Conservation (phyloP, 1,284 basidiomycete species). For the Polyporus tsugae region DNA sequence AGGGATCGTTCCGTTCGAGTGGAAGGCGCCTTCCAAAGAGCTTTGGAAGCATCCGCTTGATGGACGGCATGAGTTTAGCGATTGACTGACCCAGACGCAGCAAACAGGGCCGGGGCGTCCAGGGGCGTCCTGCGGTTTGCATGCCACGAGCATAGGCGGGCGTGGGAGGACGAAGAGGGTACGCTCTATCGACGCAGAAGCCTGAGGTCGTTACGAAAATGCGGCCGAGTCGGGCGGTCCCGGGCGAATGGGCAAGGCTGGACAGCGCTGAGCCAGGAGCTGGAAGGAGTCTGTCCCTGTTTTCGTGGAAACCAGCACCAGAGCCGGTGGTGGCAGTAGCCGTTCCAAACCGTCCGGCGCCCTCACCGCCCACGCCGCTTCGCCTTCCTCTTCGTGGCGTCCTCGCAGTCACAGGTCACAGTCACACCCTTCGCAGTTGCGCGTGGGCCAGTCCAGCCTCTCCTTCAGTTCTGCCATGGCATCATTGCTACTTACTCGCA, state of each 20-base stretch:
- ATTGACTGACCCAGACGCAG: slow-evolving; percentile 6
- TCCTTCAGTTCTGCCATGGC: not conserved
- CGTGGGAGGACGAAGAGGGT: slow-evolving; percentile 14
- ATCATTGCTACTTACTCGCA: not conserved
- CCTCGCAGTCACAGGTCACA: not conserved
- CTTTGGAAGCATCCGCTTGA: slow-evolving; percentile 14
- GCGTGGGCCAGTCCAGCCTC: not conserved
- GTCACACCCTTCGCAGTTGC: not conserved
- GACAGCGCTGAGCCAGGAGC: slow-evolving; percentile 3
- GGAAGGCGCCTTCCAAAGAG: slow-evolving; percentile 10
- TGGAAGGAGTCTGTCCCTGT: not conserved
- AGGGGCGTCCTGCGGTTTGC: slow-evolving; percentile 8
- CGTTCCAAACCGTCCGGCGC: no score
- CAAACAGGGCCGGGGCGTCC: slow-evolving; percentile 5
- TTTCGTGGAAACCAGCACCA: slow-evolving; percentile 3
- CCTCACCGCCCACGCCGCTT: not conserved
- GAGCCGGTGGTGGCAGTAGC: not conserved
- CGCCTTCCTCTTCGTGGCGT: not conserved
- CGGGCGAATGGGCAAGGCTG: slow-evolving; percentile 12
- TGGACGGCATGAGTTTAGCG: slow-evolving; percentile 9
- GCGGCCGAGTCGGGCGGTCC: slow-evolving; percentile 7
- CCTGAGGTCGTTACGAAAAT: slow-evolving; percentile 2
- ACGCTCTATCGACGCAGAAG: slow-evolving; percentile 15
- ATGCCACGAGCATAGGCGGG: slow-evolving; percentile 13
- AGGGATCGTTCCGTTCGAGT: slow-evolving; percentile 26